Percentiles rank a stretch among this genome's conserved stretches.
These are phyloP conservation scores for Phlyctochytrium bullatum DNA, from an alignment of 192 early-diverging fungal species.

Conservation along the genomic window DNA sequence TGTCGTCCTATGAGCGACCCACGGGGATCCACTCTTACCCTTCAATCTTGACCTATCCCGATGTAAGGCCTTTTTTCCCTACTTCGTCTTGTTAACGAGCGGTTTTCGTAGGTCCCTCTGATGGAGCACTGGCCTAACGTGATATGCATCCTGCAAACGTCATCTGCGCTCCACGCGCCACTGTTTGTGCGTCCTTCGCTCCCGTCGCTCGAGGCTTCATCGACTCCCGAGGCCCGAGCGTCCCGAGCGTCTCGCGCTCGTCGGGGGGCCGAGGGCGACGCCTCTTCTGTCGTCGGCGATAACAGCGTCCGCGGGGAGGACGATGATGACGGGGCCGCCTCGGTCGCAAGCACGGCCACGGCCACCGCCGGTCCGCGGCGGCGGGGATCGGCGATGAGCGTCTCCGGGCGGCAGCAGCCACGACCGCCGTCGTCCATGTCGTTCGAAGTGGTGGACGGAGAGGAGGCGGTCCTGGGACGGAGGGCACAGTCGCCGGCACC, in stretches of 20 bases:
- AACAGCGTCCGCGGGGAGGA: too few relatives aligned
- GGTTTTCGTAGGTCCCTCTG: conserved; percentile 13
- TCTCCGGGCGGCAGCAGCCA: too few relatives aligned
- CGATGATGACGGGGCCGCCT: not conserved
- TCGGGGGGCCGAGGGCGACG: not conserved
- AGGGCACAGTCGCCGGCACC: not conserved
- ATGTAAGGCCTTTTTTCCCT: not conserved
- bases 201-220: not conserved
- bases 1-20: not conserved
- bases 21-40: conserved; percentile 25
- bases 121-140: conserved; percentile 32
- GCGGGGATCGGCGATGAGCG: too few relatives aligned
- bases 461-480: not conserved
- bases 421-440: not conserved
- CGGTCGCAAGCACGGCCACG: not conserved
- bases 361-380: not conserved
- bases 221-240: conserved; percentile 1
- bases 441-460: not conserved
- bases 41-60: conserved; percentile 17
- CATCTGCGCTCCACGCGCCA: not conserved
- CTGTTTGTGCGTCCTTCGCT: not conserved
- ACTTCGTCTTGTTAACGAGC: conserved; percentile 2
- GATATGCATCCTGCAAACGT: conserved; percentile 23
- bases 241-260: not conserved
- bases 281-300: not conserved